Evolutionary conservation across 179 eudicot species (phyloP), one percentile per base, ranked within the genome.

Genomic region (Patellifolia procumbens): DNA sequence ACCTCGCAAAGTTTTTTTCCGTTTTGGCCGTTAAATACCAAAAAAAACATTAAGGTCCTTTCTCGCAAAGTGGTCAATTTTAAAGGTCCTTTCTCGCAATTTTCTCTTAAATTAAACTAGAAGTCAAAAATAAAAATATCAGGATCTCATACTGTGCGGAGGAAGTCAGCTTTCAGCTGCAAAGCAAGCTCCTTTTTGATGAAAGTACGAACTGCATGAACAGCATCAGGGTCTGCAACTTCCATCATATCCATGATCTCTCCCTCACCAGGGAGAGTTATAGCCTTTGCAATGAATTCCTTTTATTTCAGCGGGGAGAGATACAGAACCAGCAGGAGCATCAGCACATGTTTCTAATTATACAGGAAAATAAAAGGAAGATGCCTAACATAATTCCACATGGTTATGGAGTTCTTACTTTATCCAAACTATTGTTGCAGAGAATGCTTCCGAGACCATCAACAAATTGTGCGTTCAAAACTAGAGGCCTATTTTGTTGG

Each of bases 151-250:
- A n/a, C n/a, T n/a, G n/a, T n/a, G n/a, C n/a, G n/a, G n/a, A n/a
- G n/a, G 16, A 96, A 74, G 72, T 91, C 96, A 55, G 87, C 66
- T 80, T 90, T 96, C 73, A 96, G 81, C 80, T 86, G 89, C 59
- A 85, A 85, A 82, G 98, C 99, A 81, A 96, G 90, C 83, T 93
- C 91, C 85, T 93, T 93, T 76, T 77, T 87, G 56, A 96, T 90
- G 82, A 93, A 96, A 69, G 87, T 72, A 63, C 97, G 85, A 48
- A 96, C 97, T 11, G 96, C 90, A 80, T 96, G 94, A 74, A 96
- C 97, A 77, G 99, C 99, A 84, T 96, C 98, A 28, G 99, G 99
- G 73, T 95, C 99, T 7, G 98, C 99, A 81, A 93, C 91, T 70
- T 83, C n/a, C n/a, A n/a, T n/a, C n/a, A n/a, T n/a, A n/a, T n/a